Evolutionary conservation across 176 grass and related monocot genomes (phyloP), one percentile per base, ranked within the genome.

Genomic region (Oryza brachyantha): DNA sequence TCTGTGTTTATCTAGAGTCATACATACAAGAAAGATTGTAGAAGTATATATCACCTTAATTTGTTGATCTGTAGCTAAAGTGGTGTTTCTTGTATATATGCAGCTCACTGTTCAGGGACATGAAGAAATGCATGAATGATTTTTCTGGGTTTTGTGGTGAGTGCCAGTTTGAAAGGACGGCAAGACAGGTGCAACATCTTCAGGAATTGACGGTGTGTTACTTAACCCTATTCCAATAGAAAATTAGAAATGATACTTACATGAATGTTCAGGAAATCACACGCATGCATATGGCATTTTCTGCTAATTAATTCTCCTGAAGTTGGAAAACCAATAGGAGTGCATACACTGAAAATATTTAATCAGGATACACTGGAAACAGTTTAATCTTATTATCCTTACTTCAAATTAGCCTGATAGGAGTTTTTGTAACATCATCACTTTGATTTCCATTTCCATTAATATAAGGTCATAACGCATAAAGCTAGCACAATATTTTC

Each of bases 141-240:
- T 82, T 82, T 63, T 36, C 28, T 25, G 60, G 42, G 5, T 73
- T 60, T 59, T 82, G 79, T 17, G 10, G 14, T 5, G 19, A 65
- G 35, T 73, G 69, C 22, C 29, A 16, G 29, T 31, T 22, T 48
- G 41, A 52, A 37, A 2, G 1, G 19, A 52, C 42, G 6, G 75
- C 3, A 22, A 52, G 29, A 3, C 61, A 25, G 59, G 29, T 42
- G 58, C 25, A 52, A n/a, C 34, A 66, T 22, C 17, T 21, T 52
- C 48, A 52, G 19, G 48, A 52, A 21, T 52, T 52, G 19, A 21
- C 7, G 17, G 48, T 52, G 19, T 52, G 48, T 52, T 52, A n/a
- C 48, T 21, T 52, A n/a, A 52, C 48, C 48, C 48, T 21, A n/a
- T 7, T 52, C 48, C 48, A 52, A n/a, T 52, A 52, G 48, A 52